These are phyloP conservation scores for Bacidia rubella DNA, from an alignment of 495 filamentous ascomycete genomes.

Conservation along the genomic window DNA sequence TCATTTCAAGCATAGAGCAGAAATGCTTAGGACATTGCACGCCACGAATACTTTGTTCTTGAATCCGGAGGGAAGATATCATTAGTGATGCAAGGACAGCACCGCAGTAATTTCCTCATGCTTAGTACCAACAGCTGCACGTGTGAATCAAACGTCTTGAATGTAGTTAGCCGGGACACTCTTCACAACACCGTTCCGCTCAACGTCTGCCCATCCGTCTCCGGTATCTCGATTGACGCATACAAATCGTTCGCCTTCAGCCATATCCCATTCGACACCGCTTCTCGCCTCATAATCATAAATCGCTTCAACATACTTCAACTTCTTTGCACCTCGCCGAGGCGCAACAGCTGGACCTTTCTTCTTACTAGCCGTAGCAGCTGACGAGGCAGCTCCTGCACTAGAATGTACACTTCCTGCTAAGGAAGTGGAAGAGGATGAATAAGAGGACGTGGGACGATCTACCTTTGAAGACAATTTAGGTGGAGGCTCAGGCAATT, in stretches of 20 bases:
- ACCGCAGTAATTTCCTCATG: no score
- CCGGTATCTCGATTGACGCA: conserved; percentile 70
- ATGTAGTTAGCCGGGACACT: conserved; percentile 93
- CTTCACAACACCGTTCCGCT: conserved; percentile 76
- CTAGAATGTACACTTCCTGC: conserved; percentile 32
- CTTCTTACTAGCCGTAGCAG: conserved; percentile 44
- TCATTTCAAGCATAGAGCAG: no score
- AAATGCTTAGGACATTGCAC: no score
- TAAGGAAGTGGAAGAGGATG: conserved; percentile 63
- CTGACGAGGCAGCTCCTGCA: conserved; percentile 6
- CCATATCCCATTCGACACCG: conserved; percentile 79
- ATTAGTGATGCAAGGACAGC: no score
- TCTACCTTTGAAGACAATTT: conserved; percentile 23
- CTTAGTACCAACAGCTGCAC: no score
- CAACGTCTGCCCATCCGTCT: conserved; percentile 95
- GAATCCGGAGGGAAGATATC: no score
- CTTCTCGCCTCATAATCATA: conserved; percentile 84
- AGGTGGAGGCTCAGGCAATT: conserved; percentile 26
- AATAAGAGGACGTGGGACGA: conserved; percentile 55
- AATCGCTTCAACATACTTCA: conserved; percentile 86
- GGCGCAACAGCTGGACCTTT: conserved; percentile 90
- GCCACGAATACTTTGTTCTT: no score
- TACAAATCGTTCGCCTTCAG: conserved; percentile 83
- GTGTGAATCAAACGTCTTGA: conserved; percentile 51
- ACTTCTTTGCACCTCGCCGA: conserved; percentile 80